Conservation (phyloP, 2,329 filamentous ascomycete species). For the Monosporascus sp. region DNA sequence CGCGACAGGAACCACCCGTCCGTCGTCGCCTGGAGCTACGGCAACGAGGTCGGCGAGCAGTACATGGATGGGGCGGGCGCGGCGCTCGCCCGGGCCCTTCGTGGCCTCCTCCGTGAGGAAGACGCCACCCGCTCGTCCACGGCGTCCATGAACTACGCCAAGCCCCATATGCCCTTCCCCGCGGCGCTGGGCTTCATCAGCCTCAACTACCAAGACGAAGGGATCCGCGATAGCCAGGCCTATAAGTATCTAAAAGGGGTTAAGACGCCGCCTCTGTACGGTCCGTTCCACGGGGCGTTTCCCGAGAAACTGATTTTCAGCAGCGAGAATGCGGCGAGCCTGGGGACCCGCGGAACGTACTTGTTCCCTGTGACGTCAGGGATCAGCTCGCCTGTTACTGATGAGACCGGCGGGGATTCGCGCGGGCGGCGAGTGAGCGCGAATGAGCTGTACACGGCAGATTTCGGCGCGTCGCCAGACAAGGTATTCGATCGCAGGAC, state of each 20-base stretch:
- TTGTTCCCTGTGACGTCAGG: slow-evolving; percentile 43
- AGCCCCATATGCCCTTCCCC: slow-evolving; percentile 33
- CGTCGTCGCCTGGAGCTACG: slow-evolving; percentile 41
- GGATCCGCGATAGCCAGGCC: slow-evolving; percentile 17
- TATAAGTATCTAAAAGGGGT: slow-evolving; percentile 36
- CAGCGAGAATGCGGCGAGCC: slow-evolving; percentile 36
- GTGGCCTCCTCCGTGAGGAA: slow-evolving; percentile 37
- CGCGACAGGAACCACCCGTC: slow-evolving; percentile 52
- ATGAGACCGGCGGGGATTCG: slow-evolving; percentile 32
- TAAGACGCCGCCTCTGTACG: slow-evolving; percentile 26
- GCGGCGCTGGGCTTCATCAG: slow-evolving; percentile 38
- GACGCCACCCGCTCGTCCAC: slow-evolving; percentile 40
- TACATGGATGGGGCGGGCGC: slow-evolving; percentile 26
- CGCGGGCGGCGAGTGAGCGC: slow-evolving; percentile 34
- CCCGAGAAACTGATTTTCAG: slow-evolving; percentile 42
- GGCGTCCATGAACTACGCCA: slow-evolving; percentile 40
- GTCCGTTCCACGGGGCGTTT: slow-evolving; percentile 36
- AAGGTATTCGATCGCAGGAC: slow-evolving; percentile 49
- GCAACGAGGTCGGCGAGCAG: slow-evolving; percentile 48
- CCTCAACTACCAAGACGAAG: slow-evolving; percentile 51
- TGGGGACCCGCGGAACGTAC: slow-evolving; percentile 47
- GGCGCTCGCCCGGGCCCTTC: slow-evolving; percentile 28
- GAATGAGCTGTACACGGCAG: slow-evolving; percentile 46
- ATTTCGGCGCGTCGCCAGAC: slow-evolving; percentile 44
- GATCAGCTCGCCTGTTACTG: slow-evolving; percentile 32